Conservation (phyloP, 2,329 filamentous ascomycete genomes). For the Plectosphaerella sp. region DNA sequence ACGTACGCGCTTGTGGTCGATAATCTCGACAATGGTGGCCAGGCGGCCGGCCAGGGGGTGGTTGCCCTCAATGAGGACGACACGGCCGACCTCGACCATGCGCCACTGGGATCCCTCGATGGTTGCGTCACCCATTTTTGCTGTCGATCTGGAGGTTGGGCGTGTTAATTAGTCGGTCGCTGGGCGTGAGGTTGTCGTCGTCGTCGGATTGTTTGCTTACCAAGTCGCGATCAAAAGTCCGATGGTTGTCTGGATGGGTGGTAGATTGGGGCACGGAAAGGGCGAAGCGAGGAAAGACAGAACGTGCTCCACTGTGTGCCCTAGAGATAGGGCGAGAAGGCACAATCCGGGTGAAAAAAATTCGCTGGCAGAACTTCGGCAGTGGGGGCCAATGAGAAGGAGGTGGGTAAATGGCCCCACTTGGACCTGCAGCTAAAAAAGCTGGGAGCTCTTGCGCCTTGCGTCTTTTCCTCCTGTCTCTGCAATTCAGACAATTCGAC, state of each 20-base stretch:
- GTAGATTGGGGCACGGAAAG: constrained; percentile 19
- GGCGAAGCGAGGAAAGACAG: background rate
- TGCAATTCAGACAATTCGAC: background rate
- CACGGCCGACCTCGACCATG: constrained; percentile 96
- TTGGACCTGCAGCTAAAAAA: background rate
- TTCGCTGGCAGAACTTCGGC: constrained; percentile 14
- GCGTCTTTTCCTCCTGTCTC: background rate
- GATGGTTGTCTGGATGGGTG: constrained; percentile 31
- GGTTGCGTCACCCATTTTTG: constrained; percentile 78
- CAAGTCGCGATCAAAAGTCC: constrained; percentile 31
- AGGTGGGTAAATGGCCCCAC: background rate
- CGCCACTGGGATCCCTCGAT: constrained; percentile 85
- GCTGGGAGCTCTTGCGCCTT: background rate
- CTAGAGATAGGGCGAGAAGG: background rate
- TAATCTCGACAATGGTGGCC: constrained; percentile 96
- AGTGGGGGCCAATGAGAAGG: background rate
- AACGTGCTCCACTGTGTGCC: background rate
- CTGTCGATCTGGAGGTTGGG: constrained; percentile 43
- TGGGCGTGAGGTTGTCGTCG: constrained; percentile 15
- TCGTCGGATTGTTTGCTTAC: constrained; percentile 1
- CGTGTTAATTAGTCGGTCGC: constrained; percentile 16
- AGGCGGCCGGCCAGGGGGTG: constrained; percentile 81
- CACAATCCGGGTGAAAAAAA: constrained; percentile 16
- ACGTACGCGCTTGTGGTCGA: constrained; percentile 99
- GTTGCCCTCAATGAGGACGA: constrained; percentile 81